These are phyloP conservation scores for Wickerhamiella sergipiensis DNA, from an alignment of 805 yeast species.

Conservation along the genomic window DNA sequence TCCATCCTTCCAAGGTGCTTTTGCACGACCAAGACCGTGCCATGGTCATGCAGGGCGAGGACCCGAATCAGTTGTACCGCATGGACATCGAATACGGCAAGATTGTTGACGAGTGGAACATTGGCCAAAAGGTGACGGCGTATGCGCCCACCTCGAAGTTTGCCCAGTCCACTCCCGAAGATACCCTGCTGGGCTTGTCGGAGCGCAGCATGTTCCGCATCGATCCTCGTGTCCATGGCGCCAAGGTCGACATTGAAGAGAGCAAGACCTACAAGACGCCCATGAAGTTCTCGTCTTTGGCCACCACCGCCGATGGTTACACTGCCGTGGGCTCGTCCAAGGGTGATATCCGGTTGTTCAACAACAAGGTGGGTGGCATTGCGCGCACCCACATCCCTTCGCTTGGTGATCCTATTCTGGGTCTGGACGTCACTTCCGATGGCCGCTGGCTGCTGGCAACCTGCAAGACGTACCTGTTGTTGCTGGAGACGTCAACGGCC, in stretches of 20 bases:
- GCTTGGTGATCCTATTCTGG: conserved; percentile 58
- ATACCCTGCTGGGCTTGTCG: conserved; percentile 59
- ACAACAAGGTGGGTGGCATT: conserved; percentile 56
- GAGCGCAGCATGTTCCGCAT: conserved; percentile 52
- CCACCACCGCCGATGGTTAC: conserved; percentile 62
- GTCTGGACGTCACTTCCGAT: conserved; percentile 59
- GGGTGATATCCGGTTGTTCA: conserved; percentile 68
- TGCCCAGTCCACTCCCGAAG: conserved; percentile 60
- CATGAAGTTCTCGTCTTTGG: conserved; percentile 38
- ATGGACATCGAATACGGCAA: conserved; percentile 73
- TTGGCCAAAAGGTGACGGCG: conserved; percentile 28
- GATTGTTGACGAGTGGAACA: conserved; percentile 72
- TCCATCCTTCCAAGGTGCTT: conserved; percentile 56
- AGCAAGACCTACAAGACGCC: conserved; percentile 41
- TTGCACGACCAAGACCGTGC: conserved; percentile 61
- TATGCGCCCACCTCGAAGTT: conserved; percentile 64
- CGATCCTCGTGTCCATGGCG: conserved; percentile 57
- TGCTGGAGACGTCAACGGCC: conserved; percentile 53
- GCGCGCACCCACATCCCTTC: conserved; percentile 77
- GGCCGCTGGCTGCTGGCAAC: conserved; percentile 78
- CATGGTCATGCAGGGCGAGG: conserved; percentile 49
- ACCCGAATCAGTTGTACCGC: conserved; percentile 37
- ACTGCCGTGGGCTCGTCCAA: conserved; percentile 62
- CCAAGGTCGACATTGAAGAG: conserved; percentile 46
- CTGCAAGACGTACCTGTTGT: conserved; percentile 53